A percentile compares a stretch with the other conserved stretches of the same genome.
These are phyloP conservation scores for Saraca asoca DNA, from an alignment of 331 rosid species.

Conservation along the genomic window DNA sequence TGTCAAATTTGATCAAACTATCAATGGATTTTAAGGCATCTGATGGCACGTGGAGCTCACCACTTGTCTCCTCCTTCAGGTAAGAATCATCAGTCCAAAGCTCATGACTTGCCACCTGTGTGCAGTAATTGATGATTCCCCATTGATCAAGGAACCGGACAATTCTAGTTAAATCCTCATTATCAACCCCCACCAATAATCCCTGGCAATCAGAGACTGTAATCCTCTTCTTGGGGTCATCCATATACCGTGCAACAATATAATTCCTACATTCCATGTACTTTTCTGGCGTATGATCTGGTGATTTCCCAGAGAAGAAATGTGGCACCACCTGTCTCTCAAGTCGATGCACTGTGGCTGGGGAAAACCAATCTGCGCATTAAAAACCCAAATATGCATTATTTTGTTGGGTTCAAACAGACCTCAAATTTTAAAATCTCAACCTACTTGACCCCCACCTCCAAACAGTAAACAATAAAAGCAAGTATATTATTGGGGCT, in stretches of 20 bases:
- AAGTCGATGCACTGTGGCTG: slow-evolving; percentile 78
- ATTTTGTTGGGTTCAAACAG: neutral
- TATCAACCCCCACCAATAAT: slow-evolving; percentile 53
- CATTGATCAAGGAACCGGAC: slow-evolving; percentile 93
- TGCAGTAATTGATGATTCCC: slow-evolving; percentile 93
- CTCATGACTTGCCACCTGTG: slow-evolving; percentile 54
- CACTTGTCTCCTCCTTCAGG: slow-evolving; percentile 76
- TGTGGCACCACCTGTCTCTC: slow-evolving; percentile 99
- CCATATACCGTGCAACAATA: slow-evolving; percentile 87
- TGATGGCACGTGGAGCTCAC: slow-evolving; percentile 84
- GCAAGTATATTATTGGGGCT: neutral
- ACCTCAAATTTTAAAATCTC: neutral
- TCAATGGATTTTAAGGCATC: slow-evolving; percentile 85
- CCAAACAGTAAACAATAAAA: slow-evolving; percentile 2
- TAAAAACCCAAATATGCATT: slow-evolving; percentile 29
- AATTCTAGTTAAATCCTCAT: slow-evolving; percentile 78
- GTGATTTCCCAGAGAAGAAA: slow-evolving; percentile 81
- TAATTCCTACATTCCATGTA: slow-evolving; percentile 92
- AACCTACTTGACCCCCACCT: neutral
- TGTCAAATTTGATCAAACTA: slow-evolving; percentile 89
- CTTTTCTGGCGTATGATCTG: slow-evolving; percentile 72
- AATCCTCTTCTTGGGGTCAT: slow-evolving; percentile 68
- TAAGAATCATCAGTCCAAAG: slow-evolving; percentile 51
- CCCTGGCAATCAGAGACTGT: slow-evolving; percentile 65
- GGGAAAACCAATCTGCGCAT: slow-evolving; percentile 95